phyloP scores from a whole-genome alignment of 2,329 filamentous ascomycete genomes.

The Ophiostoma sp. region DNA sequence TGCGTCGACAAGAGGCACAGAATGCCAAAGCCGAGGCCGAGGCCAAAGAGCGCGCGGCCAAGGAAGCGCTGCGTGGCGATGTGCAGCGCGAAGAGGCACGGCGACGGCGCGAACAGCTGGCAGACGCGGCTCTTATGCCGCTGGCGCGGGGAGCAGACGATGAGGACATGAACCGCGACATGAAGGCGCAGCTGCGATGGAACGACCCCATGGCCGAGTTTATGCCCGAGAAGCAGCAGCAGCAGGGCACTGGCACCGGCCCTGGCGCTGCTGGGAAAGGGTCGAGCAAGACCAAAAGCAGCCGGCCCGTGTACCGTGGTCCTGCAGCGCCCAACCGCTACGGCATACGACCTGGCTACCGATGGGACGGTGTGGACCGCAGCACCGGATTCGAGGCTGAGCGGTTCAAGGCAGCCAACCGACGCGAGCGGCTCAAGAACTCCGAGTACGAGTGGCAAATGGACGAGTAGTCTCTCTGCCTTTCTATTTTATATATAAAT shows the following conservation, averaged over 20 bases:
- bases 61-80: slow-evolving; percentile 73
- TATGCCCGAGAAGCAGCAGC: slow-evolving; percentile 43
- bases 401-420: slow-evolving; percentile 83
- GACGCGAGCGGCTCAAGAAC: slow-evolving; percentile 67
- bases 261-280: neutral
- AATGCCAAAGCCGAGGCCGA: slow-evolving; percentile 37
- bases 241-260: slow-evolving; percentile 20
- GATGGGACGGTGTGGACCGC: slow-evolving; percentile 96
- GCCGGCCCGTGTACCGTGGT: slow-evolving; percentile 68
- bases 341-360: slow-evolving; percentile 83
- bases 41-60: slow-evolving; percentile 45
- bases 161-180: slow-evolving; percentile 73
- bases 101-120: slow-evolving; percentile 59
- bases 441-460: slow-evolving; percentile 94
- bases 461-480: slow-evolving; percentile 40
- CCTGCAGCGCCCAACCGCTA: slow-evolving; percentile 85
- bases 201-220: slow-evolving; percentile 90
- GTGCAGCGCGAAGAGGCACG: slow-evolving; percentile 69
- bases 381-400: slow-evolving; percentile 90
- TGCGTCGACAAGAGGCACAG: slow-evolving; percentile 84
- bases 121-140: slow-evolving; percentile 76
- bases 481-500: neutral
- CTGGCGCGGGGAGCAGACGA: slow-evolving; percentile 81
- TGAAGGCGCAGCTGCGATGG: slow-evolving; percentile 75
- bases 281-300: slow-evolving; percentile 28